phyloP scores from a whole-genome alignment of 495 filamentous ascomycete species.

The Trichoderma asperelloides region DNA sequence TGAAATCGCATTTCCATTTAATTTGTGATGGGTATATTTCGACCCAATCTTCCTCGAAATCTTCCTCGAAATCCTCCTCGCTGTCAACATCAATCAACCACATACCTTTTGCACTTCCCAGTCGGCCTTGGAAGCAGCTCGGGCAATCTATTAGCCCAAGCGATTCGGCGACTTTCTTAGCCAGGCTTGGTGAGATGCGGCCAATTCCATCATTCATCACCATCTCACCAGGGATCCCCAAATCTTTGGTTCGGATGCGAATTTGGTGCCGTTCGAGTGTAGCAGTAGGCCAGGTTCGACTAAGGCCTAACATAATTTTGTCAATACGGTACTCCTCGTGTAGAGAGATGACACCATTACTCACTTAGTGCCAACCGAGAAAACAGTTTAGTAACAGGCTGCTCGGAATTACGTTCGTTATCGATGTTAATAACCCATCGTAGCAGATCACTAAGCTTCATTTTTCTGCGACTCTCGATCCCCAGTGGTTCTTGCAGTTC shows the following conservation, averaged over 20 bases:
- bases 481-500: slow-evolving; percentile 23
- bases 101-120: slow-evolving; percentile 80
- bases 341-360: not conserved
- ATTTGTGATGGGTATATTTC: slow-evolving; percentile 69
- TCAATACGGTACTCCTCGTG: not conserved
- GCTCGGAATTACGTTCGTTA: slow-evolving; percentile 25
- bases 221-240: slow-evolving; percentile 27
- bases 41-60: slow-evolving; percentile 53
- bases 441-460: slow-evolving; percentile 25
- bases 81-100: slow-evolving; percentile 64
- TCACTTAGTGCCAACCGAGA: slow-evolving; percentile 37
- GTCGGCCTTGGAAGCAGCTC: slow-evolving; percentile 68
- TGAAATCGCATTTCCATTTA: slow-evolving; percentile 60
- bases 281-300: slow-evolving; percentile 31
- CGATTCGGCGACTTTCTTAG: slow-evolving; percentile 46
- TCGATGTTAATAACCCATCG: slow-evolving; percentile 32
- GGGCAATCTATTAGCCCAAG: slow-evolving; percentile 56
- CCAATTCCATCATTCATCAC: slow-evolving; percentile 83
- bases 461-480: slow-evolving; percentile 17
- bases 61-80: slow-evolving; percentile 27
- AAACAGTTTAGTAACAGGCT: slow-evolving; percentile 28
- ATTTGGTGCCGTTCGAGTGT: slow-evolving; percentile 30
- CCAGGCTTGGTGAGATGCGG: slow-evolving; percentile 56
- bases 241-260: slow-evolving; percentile 20
- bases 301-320: slow-evolving; percentile 22